Evolutionary conservation across 1,284 basidiomycete species (phyloP).

Genomic region (Sporisorium graminicola): DNA sequence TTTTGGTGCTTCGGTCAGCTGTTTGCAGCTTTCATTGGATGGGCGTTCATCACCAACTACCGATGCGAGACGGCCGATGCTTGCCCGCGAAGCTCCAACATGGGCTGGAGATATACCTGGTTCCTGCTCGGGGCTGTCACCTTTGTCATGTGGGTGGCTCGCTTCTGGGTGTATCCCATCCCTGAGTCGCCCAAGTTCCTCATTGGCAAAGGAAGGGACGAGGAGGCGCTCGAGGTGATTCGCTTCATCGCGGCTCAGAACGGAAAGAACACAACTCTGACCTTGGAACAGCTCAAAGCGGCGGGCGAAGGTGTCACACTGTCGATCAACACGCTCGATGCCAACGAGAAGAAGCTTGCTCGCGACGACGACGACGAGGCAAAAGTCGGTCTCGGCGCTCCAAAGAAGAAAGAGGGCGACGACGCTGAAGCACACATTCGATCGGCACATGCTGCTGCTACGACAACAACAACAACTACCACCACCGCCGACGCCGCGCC

Average conservation of each 20-base stretch:
- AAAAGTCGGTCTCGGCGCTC: conserved; percentile 4
- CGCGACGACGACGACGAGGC: conserved; percentile 33
- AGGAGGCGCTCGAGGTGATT: conserved; percentile 79
- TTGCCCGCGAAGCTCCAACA: conserved; percentile 73
- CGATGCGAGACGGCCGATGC: conserved; percentile 60
- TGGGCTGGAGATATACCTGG: conserved; percentile 78
- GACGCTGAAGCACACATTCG: conserved; percentile 5
- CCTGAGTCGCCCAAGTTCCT: conserved; percentile 79
- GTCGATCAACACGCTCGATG: conserved; percentile 34
- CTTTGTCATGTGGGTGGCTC: conserved; percentile 65
- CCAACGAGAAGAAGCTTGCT: conserved; percentile 72
- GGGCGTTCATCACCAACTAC: conserved; percentile 73
- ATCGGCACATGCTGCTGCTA: neutral
- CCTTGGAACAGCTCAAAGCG: conserved; percentile 53
- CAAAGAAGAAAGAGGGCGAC: conserved; percentile 66
- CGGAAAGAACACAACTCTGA: conserved; percentile 68
- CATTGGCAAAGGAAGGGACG: conserved; percentile 79
- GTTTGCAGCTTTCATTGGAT: conserved; percentile 64
- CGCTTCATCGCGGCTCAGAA: conserved; percentile 80
- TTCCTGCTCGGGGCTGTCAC: conserved; percentile 68
- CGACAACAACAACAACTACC: neutral
- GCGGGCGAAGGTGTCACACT: conserved; percentile 54
- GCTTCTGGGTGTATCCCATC: conserved; percentile 71
- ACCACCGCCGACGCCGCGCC: neutral
- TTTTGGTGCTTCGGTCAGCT: conserved; percentile 79